These are phyloP conservation scores for Triticum monococcum DNA, from an alignment of 176 grass and related monocot species.

Conservation along the genomic window DNA sequence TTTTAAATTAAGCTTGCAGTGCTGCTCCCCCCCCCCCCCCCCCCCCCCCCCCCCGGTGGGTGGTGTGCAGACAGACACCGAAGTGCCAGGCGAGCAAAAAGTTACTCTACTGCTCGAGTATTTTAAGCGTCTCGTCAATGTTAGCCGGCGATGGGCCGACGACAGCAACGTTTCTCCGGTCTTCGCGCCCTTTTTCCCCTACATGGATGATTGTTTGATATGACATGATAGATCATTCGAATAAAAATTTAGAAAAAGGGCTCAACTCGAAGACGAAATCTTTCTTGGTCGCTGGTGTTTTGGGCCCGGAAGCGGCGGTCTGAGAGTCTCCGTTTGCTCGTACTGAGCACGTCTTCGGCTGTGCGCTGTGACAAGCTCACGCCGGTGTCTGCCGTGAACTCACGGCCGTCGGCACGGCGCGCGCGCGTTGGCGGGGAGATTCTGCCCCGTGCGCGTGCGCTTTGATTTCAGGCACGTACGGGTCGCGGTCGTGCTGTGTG, in stretches of 20 bases:
- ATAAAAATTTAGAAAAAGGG: neutral
- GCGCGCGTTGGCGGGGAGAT: neutral
- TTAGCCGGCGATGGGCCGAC: neutral
- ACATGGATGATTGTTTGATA: too few species aligned
- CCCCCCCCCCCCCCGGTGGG: neutral
- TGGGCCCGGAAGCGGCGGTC: too few species aligned
- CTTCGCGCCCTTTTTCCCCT: neutral
- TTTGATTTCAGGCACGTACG: constrained; percentile 7
- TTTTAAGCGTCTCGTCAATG: neutral
- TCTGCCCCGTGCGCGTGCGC: neutral
- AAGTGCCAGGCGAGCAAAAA: constrained; percentile 3
- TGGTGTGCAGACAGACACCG: neutral
- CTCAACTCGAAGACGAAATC: too few species aligned
- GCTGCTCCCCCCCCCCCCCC: neutral
- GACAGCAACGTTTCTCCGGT: neutral
- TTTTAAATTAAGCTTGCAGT: neutral
- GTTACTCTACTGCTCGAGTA: neutral
- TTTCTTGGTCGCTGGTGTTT: too few species aligned
- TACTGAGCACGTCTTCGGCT: too few species aligned
- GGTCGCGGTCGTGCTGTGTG: neutral
- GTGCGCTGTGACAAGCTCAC: too few species aligned
- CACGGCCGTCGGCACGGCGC: neutral
- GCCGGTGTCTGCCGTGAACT: neutral
- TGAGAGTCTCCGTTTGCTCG: too few species aligned
- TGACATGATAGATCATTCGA: neutral